A percentile compares a stretch with the other conserved stretches of the same genome.
phyloP scores from a whole-genome alignment of 2,329 filamentous ascomycete genomes.

The Cercospora sojina region DNA sequence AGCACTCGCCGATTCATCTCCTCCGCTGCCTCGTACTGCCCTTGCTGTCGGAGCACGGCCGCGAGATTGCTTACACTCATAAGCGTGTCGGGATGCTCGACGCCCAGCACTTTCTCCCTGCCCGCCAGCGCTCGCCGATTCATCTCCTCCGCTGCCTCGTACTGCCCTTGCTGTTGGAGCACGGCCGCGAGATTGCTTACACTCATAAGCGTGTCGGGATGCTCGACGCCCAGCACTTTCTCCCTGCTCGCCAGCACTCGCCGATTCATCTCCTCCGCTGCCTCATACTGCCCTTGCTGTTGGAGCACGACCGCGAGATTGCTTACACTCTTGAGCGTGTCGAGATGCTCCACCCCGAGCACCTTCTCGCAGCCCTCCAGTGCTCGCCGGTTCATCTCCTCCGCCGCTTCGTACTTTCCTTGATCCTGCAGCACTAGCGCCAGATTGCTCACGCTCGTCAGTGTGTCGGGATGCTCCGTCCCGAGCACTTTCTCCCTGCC shows the following conservation, averaged over 20 bases:
- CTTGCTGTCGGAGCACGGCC: no score
- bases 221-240: slow-evolving; percentile 6
- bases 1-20: background rate
- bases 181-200: background rate
- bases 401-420: background rate
- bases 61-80: background rate
- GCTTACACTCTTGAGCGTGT: slow-evolving; percentile 6
- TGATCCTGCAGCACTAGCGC: no score
- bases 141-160: slow-evolving; percentile 1
- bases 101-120: slow-evolving; percentile 1
- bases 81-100: slow-evolving; percentile 12
- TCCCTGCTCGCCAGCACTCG: background rate
- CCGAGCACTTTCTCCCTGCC: no score
- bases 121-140: background rate
- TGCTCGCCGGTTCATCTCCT: background rate
- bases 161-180: no score
- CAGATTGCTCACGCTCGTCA: no score
- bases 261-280: background rate
- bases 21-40: background rate
- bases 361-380: background rate
- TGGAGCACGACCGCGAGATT: no score
- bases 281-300: no score
- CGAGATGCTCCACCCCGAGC: slow-evolving; percentile 9
- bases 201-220: slow-evolving; percentile 12
- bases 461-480: no score